Percentiles rank a stretch among this genome's conserved stretches.
These are phyloP conservation scores for Pestalotiopsis sp. DNA, from an alignment of 2,329 filamentous ascomycete genomes.

Conservation along the genomic window DNA sequence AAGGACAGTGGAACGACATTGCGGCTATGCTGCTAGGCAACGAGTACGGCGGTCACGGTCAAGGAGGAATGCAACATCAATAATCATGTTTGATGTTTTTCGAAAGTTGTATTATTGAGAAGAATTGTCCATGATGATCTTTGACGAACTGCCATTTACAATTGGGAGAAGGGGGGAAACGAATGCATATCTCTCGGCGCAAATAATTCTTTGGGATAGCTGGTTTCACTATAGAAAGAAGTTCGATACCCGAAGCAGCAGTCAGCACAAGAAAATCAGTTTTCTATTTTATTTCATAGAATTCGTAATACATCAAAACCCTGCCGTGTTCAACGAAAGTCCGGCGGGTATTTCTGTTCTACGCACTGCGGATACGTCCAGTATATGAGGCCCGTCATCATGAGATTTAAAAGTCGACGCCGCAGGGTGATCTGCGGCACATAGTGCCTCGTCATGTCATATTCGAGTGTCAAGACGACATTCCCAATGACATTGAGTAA, in stretches of 20 bases:
- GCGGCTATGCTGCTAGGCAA: slow-evolving; percentile 16
- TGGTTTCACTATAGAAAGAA: not conserved
- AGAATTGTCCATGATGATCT: not conserved
- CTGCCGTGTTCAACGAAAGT: slow-evolving; percentile 18
- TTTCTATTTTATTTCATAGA: not conserved
- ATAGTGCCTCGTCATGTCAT: slow-evolving; percentile 40
- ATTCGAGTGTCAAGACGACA: slow-evolving; percentile 38
- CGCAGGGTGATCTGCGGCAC: slow-evolving; percentile 30
- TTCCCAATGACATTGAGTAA: slow-evolving; percentile 43
- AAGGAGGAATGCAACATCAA: not conserved
- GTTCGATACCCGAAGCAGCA: not conserved
- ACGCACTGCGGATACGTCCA: slow-evolving; percentile 45
- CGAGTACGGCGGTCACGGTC: slow-evolving; percentile 1
- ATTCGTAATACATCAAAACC: not conserved
- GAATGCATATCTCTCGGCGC: not conserved
- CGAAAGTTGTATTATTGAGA: not conserved
- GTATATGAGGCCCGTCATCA: slow-evolving; percentile 37
- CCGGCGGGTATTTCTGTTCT: slow-evolving; percentile 39
- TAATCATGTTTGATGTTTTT: not conserved
- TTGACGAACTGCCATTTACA: not conserved
- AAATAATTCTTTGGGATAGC: not conserved
- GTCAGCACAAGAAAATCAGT: not conserved
- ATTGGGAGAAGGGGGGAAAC: not conserved
- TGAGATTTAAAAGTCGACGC: slow-evolving; percentile 28
- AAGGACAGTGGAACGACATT: slow-evolving; percentile 18